Conservation (phyloP, 108 stramenopile species). For the Cyclotella atomus region DNA sequence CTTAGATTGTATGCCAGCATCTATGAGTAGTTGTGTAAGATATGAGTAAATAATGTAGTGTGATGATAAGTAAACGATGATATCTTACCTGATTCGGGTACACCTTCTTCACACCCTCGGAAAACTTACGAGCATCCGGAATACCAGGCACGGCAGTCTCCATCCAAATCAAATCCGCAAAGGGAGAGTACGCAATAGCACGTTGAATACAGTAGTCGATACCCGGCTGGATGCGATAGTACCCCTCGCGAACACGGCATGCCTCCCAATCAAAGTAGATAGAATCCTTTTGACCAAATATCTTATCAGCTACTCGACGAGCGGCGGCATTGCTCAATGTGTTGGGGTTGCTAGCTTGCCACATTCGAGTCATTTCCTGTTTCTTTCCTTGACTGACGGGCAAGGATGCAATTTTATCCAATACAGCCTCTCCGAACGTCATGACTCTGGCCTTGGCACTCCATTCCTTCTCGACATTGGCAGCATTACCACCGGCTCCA, state of each 20-base stretch:
- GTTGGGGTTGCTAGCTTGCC: slow-evolving; percentile 85
- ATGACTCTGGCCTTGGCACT: slow-evolving; percentile 65
- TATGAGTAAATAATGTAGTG: neutral
- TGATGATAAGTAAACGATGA: neutral
- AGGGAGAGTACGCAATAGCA: slow-evolving; percentile 89
- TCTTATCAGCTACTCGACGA: slow-evolving; percentile 77
- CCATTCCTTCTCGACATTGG: slow-evolving; percentile 65
- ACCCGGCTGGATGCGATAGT: slow-evolving; percentile 89
- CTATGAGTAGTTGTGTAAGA: slow-evolving; percentile 39
- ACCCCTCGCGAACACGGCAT: slow-evolving; percentile 94
- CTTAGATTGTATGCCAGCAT: slow-evolving; percentile 96
- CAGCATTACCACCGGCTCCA: slow-evolving; percentile 33
- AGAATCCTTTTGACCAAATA: slow-evolving; percentile 80
- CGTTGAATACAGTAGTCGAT: slow-evolving; percentile 94
- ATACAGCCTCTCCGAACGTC: slow-evolving; percentile 90
- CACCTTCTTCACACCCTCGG: slow-evolving; percentile 71
- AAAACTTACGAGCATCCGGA: slow-evolving; percentile 79
- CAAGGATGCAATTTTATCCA: slow-evolving; percentile 66
- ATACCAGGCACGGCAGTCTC: slow-evolving; percentile 89
- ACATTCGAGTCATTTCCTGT: slow-evolving; percentile 62
- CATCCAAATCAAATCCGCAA: slow-evolving; percentile 96
- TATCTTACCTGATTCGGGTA: slow-evolving; percentile 55
- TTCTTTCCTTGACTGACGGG: slow-evolving; percentile 45
- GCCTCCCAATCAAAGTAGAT: slow-evolving; percentile 95
- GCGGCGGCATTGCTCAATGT: slow-evolving; percentile 82